A percentile compares a stretch with the other conserved stretches of the same genome.
Evolutionary conservation across 1,284 basidiomycete species (phyloP).

Genomic region (Moesziomyces globuligerus): DNA sequence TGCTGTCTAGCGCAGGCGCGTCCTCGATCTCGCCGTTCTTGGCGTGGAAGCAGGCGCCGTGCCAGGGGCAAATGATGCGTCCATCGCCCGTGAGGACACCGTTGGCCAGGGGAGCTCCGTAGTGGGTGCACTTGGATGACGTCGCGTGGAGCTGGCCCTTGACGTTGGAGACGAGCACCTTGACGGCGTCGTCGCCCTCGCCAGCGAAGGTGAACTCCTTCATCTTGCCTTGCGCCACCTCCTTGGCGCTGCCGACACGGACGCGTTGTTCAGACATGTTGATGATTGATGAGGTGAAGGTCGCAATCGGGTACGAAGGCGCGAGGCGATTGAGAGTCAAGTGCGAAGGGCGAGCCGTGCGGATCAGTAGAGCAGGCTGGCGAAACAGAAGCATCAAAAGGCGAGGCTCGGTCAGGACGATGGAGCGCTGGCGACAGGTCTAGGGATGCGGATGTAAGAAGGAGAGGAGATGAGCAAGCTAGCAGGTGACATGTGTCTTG

Average conservation of each 20-base stretch:
- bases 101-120: constrained; percentile 81
- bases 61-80: constrained; percentile 84
- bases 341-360: constrained; percentile 18
- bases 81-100: constrained; percentile 83
- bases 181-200: constrained; percentile 73
- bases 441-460: not conserved
- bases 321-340: not conserved
- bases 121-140: constrained; percentile 87
- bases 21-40: constrained; percentile 76
- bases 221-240: constrained; percentile 50
- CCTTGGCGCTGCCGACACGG: constrained; percentile 40
- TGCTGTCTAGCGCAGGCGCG: constrained; percentile 84
- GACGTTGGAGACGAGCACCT: constrained; percentile 76
- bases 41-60: constrained; percentile 91
- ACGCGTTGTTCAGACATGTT: constrained; percentile 45
- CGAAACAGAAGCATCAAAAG: constrained; percentile 33
- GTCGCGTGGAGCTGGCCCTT: constrained; percentile 77
- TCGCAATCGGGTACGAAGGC: not conserved
- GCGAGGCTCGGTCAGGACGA: constrained; percentile 1
- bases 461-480: not conserved
- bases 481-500: not conserved
- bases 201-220: constrained; percentile 83
- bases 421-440: constrained; percentile 2
- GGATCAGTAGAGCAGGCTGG: constrained; percentile 28
- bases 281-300: constrained; percentile 14